phyloP scores from a whole-genome alignment of 2,329 filamentous ascomycete genomes.

The Plectosphaerella sp. region DNA sequence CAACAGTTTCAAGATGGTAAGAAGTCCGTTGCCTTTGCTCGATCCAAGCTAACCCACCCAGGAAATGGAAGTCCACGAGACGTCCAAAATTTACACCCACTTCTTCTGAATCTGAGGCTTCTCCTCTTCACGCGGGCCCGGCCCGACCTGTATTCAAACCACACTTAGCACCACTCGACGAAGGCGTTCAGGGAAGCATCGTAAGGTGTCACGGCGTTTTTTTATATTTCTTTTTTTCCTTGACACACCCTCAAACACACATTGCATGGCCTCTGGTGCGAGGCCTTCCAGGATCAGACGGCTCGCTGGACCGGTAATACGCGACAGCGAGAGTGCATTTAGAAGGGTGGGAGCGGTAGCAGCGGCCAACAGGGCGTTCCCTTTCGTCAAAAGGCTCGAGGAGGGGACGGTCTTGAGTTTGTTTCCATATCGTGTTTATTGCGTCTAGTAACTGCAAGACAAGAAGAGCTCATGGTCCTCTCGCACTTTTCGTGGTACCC shows the following conservation, averaged over 20 bases:
- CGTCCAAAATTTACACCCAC: slow-evolving; percentile 98
- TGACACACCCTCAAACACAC: background rate
- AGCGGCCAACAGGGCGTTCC: background rate
- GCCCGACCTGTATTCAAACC: slow-evolving; percentile 44
- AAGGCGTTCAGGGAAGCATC: slow-evolving; percentile 52
- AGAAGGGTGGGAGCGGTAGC: background rate
- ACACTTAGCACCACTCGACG: slow-evolving; percentile 39
- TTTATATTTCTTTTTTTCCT: slow-evolving; percentile 15
- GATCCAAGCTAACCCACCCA: slow-evolving; percentile 40
- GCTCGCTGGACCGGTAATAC: background rate
- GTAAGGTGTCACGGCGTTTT: slow-evolving; percentile 54
- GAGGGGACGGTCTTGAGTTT: background rate
- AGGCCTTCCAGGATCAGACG: slow-evolving; percentile 7
- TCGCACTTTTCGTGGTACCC: background rate
- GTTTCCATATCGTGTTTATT: slow-evolving; percentile 3
- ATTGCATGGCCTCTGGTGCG: background rate
- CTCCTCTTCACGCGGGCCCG: slow-evolving; percentile 18
- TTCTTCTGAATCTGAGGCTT: slow-evolving; percentile 75
- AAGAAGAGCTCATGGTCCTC: slow-evolving; percentile 1
- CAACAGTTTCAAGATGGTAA: slow-evolving; percentile 98
- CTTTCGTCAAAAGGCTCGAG: background rate
- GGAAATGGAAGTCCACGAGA: slow-evolving; percentile 99
- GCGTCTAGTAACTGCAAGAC: slow-evolving; percentile 5
- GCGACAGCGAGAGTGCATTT: background rate
- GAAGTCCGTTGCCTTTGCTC: slow-evolving; percentile 20